phyloP scores from a whole-genome alignment of 2,329 filamentous ascomycete genomes.

The Paecilomyces sp. region DNA sequence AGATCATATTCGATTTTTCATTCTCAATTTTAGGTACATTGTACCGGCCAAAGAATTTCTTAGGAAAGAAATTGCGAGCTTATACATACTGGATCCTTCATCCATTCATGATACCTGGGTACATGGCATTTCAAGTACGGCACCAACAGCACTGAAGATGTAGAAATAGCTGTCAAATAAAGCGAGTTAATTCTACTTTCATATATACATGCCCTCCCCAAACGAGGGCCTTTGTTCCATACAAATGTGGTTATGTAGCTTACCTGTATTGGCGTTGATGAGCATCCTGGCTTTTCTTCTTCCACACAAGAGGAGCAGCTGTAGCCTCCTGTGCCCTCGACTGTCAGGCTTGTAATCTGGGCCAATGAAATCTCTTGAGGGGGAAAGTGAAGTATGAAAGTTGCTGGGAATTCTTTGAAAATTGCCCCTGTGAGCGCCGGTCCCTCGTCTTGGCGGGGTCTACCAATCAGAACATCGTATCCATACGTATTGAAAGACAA shows the following conservation, averaged over 20 bases:
- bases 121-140: conserved; percentile 82
- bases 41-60: background rate
- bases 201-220: background rate
- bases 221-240: background rate
- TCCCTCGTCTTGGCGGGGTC: background rate
- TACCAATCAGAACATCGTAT: background rate
- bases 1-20: background rate
- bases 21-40: background rate
- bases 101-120: conserved; percentile 78
- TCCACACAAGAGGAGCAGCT: background rate
- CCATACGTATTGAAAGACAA: background rate
- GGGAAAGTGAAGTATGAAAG: background rate
- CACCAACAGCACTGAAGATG: conserved; percentile 63
- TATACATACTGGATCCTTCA: conserved; percentile 63
- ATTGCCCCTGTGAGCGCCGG: background rate
- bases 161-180: conserved; percentile 55
- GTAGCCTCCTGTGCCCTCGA: background rate
- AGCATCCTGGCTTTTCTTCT: conserved; percentile 16
- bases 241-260: background rate
- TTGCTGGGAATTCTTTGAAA: background rate
- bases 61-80: background rate
- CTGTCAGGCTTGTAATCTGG: background rate
- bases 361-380: background rate
- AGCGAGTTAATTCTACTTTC: background rate
- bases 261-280: conserved; percentile 29